Evolutionary conservation across 2,329 filamentous ascomycete genomes (phyloP).

Genomic region (Fusarium luffae): DNA sequence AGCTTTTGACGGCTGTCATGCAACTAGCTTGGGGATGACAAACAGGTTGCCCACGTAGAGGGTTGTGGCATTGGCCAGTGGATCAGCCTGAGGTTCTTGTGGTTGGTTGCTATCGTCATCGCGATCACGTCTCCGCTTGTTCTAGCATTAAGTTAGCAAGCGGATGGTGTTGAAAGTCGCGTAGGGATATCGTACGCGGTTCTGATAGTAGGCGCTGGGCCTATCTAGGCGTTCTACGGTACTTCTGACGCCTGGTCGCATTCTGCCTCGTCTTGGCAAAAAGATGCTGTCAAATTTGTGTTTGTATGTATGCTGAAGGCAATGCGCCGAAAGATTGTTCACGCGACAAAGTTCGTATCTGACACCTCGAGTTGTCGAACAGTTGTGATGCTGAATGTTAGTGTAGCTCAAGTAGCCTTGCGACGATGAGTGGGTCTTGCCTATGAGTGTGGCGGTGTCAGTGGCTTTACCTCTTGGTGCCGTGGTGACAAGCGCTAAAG

Average conservation of each 20-base stretch:
- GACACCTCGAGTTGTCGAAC: conserved; percentile 4
- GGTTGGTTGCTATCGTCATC: conserved; percentile 61
- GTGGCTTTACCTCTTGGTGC: conserved; percentile 24
- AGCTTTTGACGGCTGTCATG: not conserved
- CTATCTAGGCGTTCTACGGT: conserved; percentile 94
- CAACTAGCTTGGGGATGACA: conserved; percentile 15
- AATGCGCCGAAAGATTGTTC: not conserved
- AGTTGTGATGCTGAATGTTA: conserved; percentile 22
- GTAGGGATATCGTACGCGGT: conserved; percentile 69
- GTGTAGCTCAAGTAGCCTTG: conserved; percentile 30
- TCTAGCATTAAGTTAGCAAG: conserved; percentile 57
- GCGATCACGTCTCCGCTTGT: conserved; percentile 76
- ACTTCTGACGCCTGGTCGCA: conserved; percentile 64
- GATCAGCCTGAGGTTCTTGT: conserved; percentile 69
- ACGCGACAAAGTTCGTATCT: not conserved
- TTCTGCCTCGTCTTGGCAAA: conserved; percentile 40
- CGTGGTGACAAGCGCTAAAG: conserved; percentile 27
- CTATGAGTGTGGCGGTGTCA: conserved; percentile 20
- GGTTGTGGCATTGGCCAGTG: conserved; percentile 87
- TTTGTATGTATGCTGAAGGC: not conserved
- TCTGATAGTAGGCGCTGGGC: conserved; percentile 92
- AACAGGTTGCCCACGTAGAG: conserved; percentile 98
- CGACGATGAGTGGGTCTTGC: conserved; percentile 15
- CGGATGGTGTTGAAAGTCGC: not conserved
- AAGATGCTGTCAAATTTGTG: not conserved